These are phyloP conservation scores for Cokeromyces recurvatus DNA, from an alignment of 371 early-diverging fungal genomes.

Conservation along the genomic window DNA sequence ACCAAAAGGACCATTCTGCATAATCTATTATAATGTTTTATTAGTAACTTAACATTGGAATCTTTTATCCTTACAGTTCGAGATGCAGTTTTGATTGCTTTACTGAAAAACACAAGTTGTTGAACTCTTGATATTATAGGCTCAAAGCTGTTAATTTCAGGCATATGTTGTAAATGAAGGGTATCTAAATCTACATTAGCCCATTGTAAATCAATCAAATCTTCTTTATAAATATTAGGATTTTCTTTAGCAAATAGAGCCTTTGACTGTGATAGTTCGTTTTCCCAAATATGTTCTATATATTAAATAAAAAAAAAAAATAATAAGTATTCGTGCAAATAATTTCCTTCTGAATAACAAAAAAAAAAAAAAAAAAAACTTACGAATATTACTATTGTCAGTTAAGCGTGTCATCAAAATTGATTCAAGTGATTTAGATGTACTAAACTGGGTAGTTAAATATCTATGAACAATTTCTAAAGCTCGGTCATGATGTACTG, in stretches of 20 bases:
- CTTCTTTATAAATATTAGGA: constrained; percentile 54
- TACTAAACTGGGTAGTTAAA: constrained; percentile 19
- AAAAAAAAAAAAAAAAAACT: too few relatives aligned
- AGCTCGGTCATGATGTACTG: constrained; percentile 50
- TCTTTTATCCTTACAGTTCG: constrained; percentile 10
- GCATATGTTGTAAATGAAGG: constrained; percentile 3
- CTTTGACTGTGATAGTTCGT: constrained; percentile 23
- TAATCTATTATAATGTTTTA: constrained; percentile 17
- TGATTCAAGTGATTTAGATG: constrained; percentile 15
- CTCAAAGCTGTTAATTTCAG: background rate
- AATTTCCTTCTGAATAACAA: too few relatives aligned
- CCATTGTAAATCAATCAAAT: constrained; percentile 51
- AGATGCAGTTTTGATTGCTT: constrained; percentile 6
- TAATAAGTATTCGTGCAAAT: too few relatives aligned
- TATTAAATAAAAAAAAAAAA: too few relatives aligned
- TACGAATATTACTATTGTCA: background rate
- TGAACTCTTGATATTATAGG: background rate
- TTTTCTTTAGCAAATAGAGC: constrained; percentile 48
- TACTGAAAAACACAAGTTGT: constrained; percentile 9
- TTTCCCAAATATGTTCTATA: constrained; percentile 19
- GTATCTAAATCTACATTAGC: constrained; percentile 23
- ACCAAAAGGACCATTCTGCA: constrained; percentile 42
- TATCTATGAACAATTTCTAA: constrained; percentile 50
- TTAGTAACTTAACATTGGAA: background rate
- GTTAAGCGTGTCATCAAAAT: background rate